Base-by-base conservation (phyloP, 2,329 filamentous ascomycete species). In the Balansia obtecta region DNA sequence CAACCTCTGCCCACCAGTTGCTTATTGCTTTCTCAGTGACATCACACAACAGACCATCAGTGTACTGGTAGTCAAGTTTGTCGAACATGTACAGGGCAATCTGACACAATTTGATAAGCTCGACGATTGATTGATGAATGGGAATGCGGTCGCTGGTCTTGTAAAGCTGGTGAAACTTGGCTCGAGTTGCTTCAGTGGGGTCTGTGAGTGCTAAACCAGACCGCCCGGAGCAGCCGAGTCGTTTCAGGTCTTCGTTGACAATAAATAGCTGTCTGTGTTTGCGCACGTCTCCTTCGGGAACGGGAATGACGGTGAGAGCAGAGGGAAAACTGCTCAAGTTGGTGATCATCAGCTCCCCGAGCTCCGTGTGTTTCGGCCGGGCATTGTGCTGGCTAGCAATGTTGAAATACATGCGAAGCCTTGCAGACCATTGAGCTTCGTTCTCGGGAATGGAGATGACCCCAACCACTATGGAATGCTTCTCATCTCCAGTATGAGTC, bases 1-100 rank as follows among this genome's bases (percentile, higher is more conserved):
- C 93, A 53, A 96, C 85, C 60, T 95, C 88, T 1, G 86, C 83
- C 93, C 93, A 97, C 93, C 93, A 98, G 64, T 96, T 87, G 54
- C 83, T 85, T 58, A 97, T 82, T 1, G 90, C 88, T 54, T 78
- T 83, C 65, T 98, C 93, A 0, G 93, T 97, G 42, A 93, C 75
- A 68, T 98, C 93, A 64, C 93, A 98, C 3, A 98, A 76, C 22
- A 96, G 70, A 0, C 93, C 93, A 61, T 98, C 93, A 8, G 88
- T 86, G 63, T 95, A 97, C 56, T 90, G 86, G 32, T 84, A 77
- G n/a, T 87, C 83, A 6, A 97, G 72, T 63, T 90, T 88, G 49
- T 85, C 87, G 66, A 96, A 98, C 53, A 96, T 73, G 61, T 87
- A 84, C 52, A 98, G 70, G 0, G 93, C 89, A 34, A 88, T 80